phyloP scores from a whole-genome alignment of 345 rosid genomes.

The Eucalyptus regnans region DNA sequence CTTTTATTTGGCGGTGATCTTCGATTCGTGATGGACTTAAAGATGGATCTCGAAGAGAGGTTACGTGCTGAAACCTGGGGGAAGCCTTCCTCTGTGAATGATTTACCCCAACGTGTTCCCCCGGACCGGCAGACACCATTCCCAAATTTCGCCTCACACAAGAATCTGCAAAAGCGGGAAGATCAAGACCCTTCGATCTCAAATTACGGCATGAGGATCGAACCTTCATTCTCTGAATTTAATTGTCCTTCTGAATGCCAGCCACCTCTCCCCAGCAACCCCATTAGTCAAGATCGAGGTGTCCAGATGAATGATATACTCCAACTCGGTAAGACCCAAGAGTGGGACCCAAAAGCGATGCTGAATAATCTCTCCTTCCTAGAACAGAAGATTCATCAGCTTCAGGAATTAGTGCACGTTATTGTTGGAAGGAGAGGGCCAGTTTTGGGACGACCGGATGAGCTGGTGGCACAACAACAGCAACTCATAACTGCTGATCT shows the following conservation, averaged over 20 bases:
- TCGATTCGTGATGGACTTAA: not conserved
- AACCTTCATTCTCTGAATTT: slow-evolving; percentile 31
- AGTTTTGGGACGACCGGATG: slow-evolving; percentile 33
- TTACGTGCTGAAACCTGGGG: slow-evolving; percentile 36
- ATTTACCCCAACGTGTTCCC: slow-evolving; percentile 13
- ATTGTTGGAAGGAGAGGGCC: slow-evolving; percentile 45
- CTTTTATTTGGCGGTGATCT: not conserved
- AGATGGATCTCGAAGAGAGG: slow-evolving; percentile 54
- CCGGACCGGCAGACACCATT: slow-evolving; percentile 15
- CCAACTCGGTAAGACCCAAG: slow-evolving; percentile 29
- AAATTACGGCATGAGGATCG: slow-evolving; percentile 32
- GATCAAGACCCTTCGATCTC: slow-evolving; percentile 40
- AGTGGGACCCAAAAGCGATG: slow-evolving; percentile 86
- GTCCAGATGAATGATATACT: slow-evolving; percentile 20
- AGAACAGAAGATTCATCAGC: slow-evolving; percentile 80
- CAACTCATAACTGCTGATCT: slow-evolving; percentile 82
- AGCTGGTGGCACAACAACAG: slow-evolving; percentile 59
- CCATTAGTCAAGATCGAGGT: slow-evolving; percentile 11
- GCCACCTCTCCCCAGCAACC: slow-evolving; percentile 6
- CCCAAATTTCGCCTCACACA: slow-evolving; percentile 13
- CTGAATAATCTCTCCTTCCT: slow-evolving; percentile 74
- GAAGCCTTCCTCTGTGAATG: slow-evolving; percentile 21
- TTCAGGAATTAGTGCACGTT: slow-evolving; percentile 78
- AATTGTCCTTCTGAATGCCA: slow-evolving; percentile 13
- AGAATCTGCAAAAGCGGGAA: slow-evolving; percentile 50